These are phyloP conservation scores for Alternaria longipes DNA, from an alignment of 2,329 filamentous ascomycete genomes.

Conservation along the genomic window DNA sequence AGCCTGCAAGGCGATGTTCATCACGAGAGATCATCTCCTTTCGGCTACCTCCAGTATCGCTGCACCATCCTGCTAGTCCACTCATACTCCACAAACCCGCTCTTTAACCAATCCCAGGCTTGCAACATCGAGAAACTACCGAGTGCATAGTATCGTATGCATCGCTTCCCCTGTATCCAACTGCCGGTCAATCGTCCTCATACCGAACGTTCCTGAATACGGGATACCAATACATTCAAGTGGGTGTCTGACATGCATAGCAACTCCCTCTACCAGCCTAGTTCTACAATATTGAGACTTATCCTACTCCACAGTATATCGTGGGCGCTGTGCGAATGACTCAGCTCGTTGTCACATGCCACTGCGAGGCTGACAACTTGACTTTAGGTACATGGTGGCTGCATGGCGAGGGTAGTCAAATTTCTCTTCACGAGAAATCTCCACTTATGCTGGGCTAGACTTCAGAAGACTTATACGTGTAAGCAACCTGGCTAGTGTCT, in stretches of 20 bases:
- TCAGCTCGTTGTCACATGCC: not conserved
- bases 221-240: not conserved
- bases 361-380: not conserved
- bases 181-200: not conserved
- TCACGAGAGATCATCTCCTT: constrained; percentile 8
- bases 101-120: not conserved
- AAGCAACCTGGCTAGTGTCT: not conserved
- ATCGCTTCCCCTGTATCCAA: not conserved
- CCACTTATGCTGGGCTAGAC: not conserved
- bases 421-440: not conserved
- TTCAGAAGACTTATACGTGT: not conserved
- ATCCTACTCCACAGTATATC: too few species aligned
- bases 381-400: constrained; percentile 5
- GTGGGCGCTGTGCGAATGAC: not conserved
- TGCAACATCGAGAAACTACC: not conserved
- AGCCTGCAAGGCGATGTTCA: constrained; percentile 6
- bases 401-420: not conserved
- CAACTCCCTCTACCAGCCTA: not conserved
- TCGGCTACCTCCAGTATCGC: not conserved
- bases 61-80: not conserved
- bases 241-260: not conserved
- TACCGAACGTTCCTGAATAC: not conserved
- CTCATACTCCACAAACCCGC: not conserved
- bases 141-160: not conserved
- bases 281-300: not conserved